Percentiles rank a stretch among this genome's conserved stretches.
These are phyloP conservation scores for Chytriomyces hyalinus DNA, from an alignment of 192 early-diverging fungal genomes.

Conservation along the genomic window DNA sequence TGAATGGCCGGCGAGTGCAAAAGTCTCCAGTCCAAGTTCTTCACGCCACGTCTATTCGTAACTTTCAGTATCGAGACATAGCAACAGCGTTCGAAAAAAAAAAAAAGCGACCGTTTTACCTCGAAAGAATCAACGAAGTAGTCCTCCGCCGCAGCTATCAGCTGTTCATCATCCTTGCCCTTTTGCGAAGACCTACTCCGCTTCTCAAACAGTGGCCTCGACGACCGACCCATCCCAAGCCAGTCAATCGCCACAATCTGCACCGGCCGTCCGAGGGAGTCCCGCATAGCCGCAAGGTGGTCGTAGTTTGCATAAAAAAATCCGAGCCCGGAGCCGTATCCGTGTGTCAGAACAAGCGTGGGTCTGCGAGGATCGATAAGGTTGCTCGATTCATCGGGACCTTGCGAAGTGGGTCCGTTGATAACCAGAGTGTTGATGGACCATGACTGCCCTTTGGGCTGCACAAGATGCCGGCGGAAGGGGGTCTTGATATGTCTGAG, in stretches of 20 bases:
- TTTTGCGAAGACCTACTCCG: background rate
- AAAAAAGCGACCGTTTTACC: too few species aligned
- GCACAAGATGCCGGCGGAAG: slow-evolving; percentile 26
- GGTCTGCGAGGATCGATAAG: slow-evolving; percentile 20
- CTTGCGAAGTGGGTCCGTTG: slow-evolving; percentile 6
- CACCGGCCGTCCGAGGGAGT: slow-evolving; percentile 26
- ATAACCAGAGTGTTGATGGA: slow-evolving; percentile 36
- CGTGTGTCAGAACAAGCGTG: slow-evolving; percentile 73
- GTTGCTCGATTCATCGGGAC: background rate
- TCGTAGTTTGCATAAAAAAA: slow-evolving; percentile 70
- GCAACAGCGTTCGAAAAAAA: too few species aligned
- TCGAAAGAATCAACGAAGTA: slow-evolving; percentile 93
- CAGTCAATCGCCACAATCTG: slow-evolving; percentile 83
- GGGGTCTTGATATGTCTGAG: slow-evolving; percentile 33
- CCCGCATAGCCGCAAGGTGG: slow-evolving; percentile 10
- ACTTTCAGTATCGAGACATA: too few species aligned
- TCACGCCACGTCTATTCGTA: slow-evolving; percentile 70
- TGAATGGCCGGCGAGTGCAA: slow-evolving; percentile 78
- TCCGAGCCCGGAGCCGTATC: slow-evolving; percentile 80
- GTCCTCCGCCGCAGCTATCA: slow-evolving; percentile 61
- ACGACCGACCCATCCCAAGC: slow-evolving; percentile 36
- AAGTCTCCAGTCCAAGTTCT: slow-evolving; percentile 76
- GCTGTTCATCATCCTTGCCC: slow-evolving; percentile 26
- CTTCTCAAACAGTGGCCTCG: background rate
- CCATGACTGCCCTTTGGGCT: slow-evolving; percentile 15